Evolutionary conservation across 2,329 filamentous ascomycete species (phyloP), one percentile per base, ranked within the genome.

Genomic region (Claviceps maximensis): DNA sequence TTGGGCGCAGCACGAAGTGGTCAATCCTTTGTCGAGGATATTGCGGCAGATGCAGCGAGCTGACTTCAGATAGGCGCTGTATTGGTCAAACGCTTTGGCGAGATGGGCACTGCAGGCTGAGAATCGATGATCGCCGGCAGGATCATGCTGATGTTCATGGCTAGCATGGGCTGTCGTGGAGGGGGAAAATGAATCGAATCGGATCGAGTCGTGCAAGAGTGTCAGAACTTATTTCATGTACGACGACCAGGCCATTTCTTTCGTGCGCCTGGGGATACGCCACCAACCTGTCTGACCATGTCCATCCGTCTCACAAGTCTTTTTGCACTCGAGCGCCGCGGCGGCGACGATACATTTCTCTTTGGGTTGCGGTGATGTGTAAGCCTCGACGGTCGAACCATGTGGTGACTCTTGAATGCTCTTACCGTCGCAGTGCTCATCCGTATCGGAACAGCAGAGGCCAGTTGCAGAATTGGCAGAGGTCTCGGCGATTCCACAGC

Each of bases 1-100:
- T 9, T 52, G 51, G 51, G 52, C 55, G 47, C 66, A 68, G 55
- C 65, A 67, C 6, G 59, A 57, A 1, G 59, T 60, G 29, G 62
- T 47, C 52, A 61, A 46, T 29, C 63, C 61, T 47, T 55, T 54
- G 0, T 64, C 65, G 46, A 69, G 60, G 25, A 68, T 59, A 50
- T 58, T 63, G 38, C 65, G 66, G 56, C 67, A 69, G 55, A 69
- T 69, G 58, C 67, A 69, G 2, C 66, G 66, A n/a, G 65, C 64
- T 10, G 62, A 60, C 45, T 67, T 62, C n/a, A 69, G 62, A 48
- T 68, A 67, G 51, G 60, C 61, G 54, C 59, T 64, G 50, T 69
- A 69, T 46, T 64, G 62, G 19, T 67, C 61, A 46, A 68, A 65
- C 1, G 67, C 67, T 25, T 59, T 61, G 49, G 56, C 54, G 1